phyloP scores from a whole-genome alignment of 2,329 filamentous ascomycete species.

The Ophiostoma sp. region DNA sequence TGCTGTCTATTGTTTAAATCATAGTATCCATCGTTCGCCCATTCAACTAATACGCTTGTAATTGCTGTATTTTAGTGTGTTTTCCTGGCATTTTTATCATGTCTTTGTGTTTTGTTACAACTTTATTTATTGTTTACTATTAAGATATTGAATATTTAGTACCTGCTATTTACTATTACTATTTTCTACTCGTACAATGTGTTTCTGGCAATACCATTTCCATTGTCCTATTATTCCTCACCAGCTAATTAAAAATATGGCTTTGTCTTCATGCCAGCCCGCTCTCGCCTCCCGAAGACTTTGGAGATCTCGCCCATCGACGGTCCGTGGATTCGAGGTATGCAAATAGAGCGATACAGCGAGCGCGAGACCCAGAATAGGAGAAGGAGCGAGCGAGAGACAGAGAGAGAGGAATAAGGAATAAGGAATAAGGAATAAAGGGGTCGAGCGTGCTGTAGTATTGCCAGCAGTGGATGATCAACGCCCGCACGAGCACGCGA shows the following conservation, averaged over 20 bases:
- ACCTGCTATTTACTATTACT: background rate
- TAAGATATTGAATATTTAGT: too few species aligned
- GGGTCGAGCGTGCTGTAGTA: too few species aligned
- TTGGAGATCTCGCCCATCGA: background rate
- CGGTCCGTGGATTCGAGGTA: background rate
- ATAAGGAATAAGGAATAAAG: too few species aligned
- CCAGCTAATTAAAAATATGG: background rate
- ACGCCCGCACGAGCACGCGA: too few species aligned
- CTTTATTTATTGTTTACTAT: background rate
- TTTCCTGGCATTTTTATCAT: background rate
- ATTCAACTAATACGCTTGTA: too few species aligned
- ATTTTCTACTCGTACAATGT: background rate
- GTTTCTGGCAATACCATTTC: background rate
- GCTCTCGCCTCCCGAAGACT: background rate
- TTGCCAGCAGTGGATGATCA: too few species aligned
- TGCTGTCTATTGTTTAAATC: too few species aligned
- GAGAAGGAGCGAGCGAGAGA: background rate
- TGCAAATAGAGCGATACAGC: conserved; percentile 12
- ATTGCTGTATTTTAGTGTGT: background rate
- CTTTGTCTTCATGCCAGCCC: conserved; percentile 6
- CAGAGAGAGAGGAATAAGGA: too few species aligned
- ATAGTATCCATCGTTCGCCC: too few species aligned
- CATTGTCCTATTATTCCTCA: background rate
- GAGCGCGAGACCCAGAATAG: conserved; percentile 12
- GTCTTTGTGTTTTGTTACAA: background rate